phyloP scores from a whole-genome alignment of 352 stramenopile species.

The Pythium apleroticum region DNA sequence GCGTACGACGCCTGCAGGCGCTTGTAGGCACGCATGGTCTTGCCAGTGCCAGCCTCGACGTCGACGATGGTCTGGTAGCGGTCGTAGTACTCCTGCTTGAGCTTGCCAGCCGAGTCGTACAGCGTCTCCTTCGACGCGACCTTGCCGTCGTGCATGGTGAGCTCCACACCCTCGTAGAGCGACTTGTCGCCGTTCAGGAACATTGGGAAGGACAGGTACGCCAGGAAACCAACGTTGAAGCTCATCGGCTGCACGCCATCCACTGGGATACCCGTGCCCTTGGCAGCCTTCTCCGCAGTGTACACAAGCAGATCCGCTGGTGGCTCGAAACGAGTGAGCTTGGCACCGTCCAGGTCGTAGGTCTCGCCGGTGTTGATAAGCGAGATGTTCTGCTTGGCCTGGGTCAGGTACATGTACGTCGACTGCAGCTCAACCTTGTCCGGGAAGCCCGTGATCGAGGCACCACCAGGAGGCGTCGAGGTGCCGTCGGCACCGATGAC shows the following conservation, averaged over 20 bases:
- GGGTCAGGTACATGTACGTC: slow-evolving; percentile 50
- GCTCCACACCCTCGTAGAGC: slow-evolving; percentile 41
- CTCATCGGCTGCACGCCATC: slow-evolving; percentile 50
- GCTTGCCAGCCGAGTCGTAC: slow-evolving; percentile 43
- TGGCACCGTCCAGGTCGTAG: slow-evolving; percentile 42
- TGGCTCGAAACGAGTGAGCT: slow-evolving; percentile 52
- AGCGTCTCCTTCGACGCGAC: slow-evolving; percentile 39
- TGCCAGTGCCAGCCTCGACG: slow-evolving; percentile 65
- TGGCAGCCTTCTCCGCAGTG: slow-evolving; percentile 25
- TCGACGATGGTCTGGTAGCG: slow-evolving; percentile 64
- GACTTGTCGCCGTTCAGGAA: slow-evolving; percentile 57
- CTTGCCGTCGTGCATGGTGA: slow-evolving; percentile 47
- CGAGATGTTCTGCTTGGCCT: slow-evolving; percentile 63
- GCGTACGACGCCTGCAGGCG: slow-evolving; percentile 60
- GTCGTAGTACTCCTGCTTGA: slow-evolving; percentile 43
- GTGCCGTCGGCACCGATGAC: slow-evolving; percentile 56
- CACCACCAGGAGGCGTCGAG: slow-evolving; percentile 43
- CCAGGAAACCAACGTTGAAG: slow-evolving; percentile 54
- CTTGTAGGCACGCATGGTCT: slow-evolving; percentile 71
- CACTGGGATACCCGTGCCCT: slow-evolving; percentile 47
- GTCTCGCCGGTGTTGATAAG: slow-evolving; percentile 40
- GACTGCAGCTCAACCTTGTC: slow-evolving; percentile 36
- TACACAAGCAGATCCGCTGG: slow-evolving; percentile 34
- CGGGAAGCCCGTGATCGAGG: slow-evolving; percentile 48
- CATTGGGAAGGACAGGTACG: slow-evolving; percentile 59